Evolutionary conservation across 768 basidiomycete genomes (phyloP).

Genomic region (Tricholoma furcatifolium): DNA sequence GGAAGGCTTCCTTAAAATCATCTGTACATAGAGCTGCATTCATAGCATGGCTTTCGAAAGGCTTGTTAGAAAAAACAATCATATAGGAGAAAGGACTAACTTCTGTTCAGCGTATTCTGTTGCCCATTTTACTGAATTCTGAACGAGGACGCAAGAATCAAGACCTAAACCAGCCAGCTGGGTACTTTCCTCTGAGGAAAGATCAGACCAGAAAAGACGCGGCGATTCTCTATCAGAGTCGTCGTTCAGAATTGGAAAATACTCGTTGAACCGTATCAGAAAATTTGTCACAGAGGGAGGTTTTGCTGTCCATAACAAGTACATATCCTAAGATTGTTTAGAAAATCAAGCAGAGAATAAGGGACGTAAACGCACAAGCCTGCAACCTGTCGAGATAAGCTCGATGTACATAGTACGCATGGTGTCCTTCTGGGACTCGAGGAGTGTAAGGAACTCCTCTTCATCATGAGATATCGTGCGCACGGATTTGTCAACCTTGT

Average conservation of each 20-base stretch:
- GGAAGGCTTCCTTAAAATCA: constrained; percentile 17
- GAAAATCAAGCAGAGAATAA: background rate
- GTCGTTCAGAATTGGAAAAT: constrained; percentile 32
- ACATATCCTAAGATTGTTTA: constrained; percentile 27
- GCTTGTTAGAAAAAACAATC: background rate
- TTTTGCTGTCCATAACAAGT: constrained; percentile 27
- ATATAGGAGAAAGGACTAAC: constrained; percentile 9
- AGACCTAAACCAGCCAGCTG: constrained; percentile 15
- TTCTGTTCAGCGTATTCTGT: constrained; percentile 13
- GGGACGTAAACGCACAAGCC: constrained; percentile 22
- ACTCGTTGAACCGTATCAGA: constrained; percentile 39
- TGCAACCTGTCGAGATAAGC: constrained; percentile 27
- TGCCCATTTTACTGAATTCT: constrained; percentile 22
- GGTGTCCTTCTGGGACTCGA: constrained; percentile 12
- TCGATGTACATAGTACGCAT: constrained; percentile 32
- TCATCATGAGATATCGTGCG: constrained; percentile 18
- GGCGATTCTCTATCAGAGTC: constrained; percentile 16
- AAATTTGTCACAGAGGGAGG: constrained; percentile 30
- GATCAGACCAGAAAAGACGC: constrained; percentile 25
- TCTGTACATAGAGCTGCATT: constrained; percentile 17
- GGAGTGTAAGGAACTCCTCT: constrained; percentile 15
- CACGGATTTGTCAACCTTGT: constrained; percentile 18
- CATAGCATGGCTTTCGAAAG: constrained; percentile 19
- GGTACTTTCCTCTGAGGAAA: constrained; percentile 22
- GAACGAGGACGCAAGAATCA: constrained; percentile 15